These are phyloP conservation scores for Xylona heveae DNA, from an alignment of 495 filamentous ascomycete species.

Conservation along the genomic window DNA sequence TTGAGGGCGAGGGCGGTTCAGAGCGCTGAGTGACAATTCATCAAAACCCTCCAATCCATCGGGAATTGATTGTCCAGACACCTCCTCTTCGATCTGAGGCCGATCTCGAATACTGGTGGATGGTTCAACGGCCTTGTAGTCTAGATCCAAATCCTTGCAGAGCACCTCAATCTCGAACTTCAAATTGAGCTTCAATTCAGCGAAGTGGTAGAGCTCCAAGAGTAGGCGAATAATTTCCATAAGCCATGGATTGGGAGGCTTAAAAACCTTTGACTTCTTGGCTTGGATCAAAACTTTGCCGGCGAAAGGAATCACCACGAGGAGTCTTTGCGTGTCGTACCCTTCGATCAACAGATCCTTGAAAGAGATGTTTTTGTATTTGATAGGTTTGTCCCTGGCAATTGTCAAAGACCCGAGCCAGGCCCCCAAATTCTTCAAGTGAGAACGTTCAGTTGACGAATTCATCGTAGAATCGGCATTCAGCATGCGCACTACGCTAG, in stretches of 20 bases:
- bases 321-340: constrained; percentile 68
- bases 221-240: constrained; percentile 83
- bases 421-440: constrained; percentile 74
- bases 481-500: constrained; percentile 61
- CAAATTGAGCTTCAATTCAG: constrained; percentile 82
- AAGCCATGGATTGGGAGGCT: constrained; percentile 87
- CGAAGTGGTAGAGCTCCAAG: constrained; percentile 76
- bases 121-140: constrained; percentile 71
- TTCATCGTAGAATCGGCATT: constrained; percentile 72
- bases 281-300: constrained; percentile 84
- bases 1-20: constrained; percentile 40
- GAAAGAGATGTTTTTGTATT: constrained; percentile 92
- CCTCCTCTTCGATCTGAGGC: constrained; percentile 30
- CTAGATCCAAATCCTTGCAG: constrained; percentile 73
- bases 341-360: constrained; percentile 86
- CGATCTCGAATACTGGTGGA: constrained; percentile 60
- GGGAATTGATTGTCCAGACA: constrained; percentile 29
- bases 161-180: constrained; percentile 98
- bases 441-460: constrained; percentile 57
- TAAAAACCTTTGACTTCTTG: constrained; percentile 69
- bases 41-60: constrained; percentile 62
- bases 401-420: constrained; percentile 93
- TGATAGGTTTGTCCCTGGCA: constrained; percentile 86
- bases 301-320: constrained; percentile 86
- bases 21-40: constrained; percentile 49